Evolutionary conservation across 1,284 basidiomycete genomes (phyloP), one percentile per base, ranked within the genome.

Genomic region (Bondarzewia mesenterica): DNA sequence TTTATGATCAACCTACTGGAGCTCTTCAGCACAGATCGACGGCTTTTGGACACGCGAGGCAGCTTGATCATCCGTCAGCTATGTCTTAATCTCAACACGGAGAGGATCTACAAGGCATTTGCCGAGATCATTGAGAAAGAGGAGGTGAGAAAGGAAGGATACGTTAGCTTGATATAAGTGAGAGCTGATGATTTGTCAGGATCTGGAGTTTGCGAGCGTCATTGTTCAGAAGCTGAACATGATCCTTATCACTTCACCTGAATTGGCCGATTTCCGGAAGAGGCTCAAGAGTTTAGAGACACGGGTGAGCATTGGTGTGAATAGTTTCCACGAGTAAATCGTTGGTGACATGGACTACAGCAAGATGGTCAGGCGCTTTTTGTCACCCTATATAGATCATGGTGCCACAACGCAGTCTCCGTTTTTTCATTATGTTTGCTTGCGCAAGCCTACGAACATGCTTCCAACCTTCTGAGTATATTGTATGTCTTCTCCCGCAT

Each of bases 371-470:
- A 97, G 68, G 82, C 82, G 6, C 68, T 99, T 21, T 99, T 99
- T 62, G 89, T 86, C 1, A 89, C 87, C 0, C 70, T 99, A 16
- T 99, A 99, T 63, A 79, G 92, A 32, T 97, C 93, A 36, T 99
- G 96, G 95, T 98, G 93, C 64, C 96, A 99, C 62, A 98, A 98
- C 61, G 89, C 96, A 0, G 93, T 99, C 21, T 89, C 96, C 0
- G 93, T 93, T 0, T 96, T 99, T 61, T 91, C 93, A 1, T 76
- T 99, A 3, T 99, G 96, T 65, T 75, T 99, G 18, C 74, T 99
- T 10, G 93, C 95, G 0, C 96, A 99, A 67, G 94, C 95, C 4
- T 99, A 99, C 60, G 96, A 99, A 63, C 96, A 99, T 66, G 96
- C 96, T 1, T 96, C 92, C 36, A 96, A 95, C 63, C 74, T 99